phyloP scores from a whole-genome alignment of 805 yeast species.

The Metschnikowia continentalis region DNA sequence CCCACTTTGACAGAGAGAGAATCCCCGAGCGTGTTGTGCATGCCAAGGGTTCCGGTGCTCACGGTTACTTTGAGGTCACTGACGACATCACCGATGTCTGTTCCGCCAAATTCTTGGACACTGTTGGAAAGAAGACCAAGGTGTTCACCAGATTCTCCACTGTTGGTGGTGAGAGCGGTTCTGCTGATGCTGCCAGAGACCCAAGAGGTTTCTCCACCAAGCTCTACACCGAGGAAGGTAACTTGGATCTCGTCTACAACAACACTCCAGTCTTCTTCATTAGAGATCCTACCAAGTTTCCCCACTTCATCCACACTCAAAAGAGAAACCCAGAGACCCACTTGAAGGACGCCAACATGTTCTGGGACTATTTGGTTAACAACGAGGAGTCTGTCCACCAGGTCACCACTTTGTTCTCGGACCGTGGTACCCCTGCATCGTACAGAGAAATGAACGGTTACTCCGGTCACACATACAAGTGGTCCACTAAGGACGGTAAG shows the following conservation, averaged over 20 bases:
- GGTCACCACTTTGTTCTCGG: constrained; percentile 67
- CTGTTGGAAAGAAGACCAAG: constrained; percentile 28
- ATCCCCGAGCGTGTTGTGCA: constrained; percentile 92
- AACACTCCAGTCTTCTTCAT: constrained; percentile 83
- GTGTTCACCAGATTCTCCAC: constrained; percentile 74
- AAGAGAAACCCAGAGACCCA: constrained; percentile 80
- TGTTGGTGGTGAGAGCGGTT: constrained; percentile 81
- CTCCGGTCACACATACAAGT: constrained; percentile 81
- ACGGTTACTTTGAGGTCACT: constrained; percentile 80
- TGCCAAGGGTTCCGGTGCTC: constrained; percentile 92
- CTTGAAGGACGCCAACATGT: constrained; percentile 74
- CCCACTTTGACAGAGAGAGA: constrained; percentile 87
- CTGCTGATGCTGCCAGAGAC: constrained; percentile 81
- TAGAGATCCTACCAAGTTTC: constrained; percentile 83
- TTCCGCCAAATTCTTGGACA: constrained; percentile 25
- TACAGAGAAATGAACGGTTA: constrained; percentile 79
- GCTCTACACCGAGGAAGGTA: constrained; percentile 80
- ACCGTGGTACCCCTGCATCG: constrained; percentile 77
- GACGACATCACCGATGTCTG: constrained; percentile 41
- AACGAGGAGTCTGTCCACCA: constrained; percentile 77
- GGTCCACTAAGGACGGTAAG: constrained; percentile 71
- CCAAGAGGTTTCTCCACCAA: constrained; percentile 84
- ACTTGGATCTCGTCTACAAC: constrained; percentile 80
- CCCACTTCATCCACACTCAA: constrained; percentile 85
- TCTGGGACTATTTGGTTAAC: constrained; percentile 76